A percentile compares a stretch with the other conserved stretches of the same genome.
These are phyloP conservation scores for Capsella rubella DNA, from an alignment of 441 rosid genomes.

Conservation along the genomic window DNA sequence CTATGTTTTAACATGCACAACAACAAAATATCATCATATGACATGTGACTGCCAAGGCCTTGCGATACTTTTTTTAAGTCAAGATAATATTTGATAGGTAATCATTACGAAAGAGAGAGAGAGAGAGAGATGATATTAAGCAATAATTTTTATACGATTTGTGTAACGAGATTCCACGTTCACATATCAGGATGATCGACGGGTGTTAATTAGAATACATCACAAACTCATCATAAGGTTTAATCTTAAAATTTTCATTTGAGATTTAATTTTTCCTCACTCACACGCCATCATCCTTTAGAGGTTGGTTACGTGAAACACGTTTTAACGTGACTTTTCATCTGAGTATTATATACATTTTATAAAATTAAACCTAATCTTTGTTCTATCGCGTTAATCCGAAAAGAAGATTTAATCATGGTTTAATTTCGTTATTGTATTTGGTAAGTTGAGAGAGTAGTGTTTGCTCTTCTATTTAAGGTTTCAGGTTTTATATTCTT, in stretches of 20 bases:
- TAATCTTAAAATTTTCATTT: neutral
- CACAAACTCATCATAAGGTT: conserved; percentile 7
- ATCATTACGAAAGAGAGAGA: conserved; percentile 23
- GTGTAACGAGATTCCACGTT: conserved; percentile 28
- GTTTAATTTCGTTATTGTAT: neutral
- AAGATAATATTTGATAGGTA: conserved; percentile 17
- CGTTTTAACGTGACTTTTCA: conserved; percentile 42
- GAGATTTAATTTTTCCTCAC: conserved; percentile 23
- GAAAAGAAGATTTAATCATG: neutral
- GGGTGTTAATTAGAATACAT: conserved; percentile 17
- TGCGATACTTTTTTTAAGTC: neutral
- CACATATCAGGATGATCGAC: conserved; percentile 23
- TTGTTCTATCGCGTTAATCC: conserved; percentile 22
- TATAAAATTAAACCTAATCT: neutral
- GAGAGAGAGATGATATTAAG: conserved; percentile 8
- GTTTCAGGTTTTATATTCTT: conserved; percentile 1
- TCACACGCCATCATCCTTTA: neutral
- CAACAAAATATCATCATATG: conserved; percentile 11
- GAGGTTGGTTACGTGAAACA: conserved; percentile 54
- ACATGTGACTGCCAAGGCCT: conserved; percentile 12
- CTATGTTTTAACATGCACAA: conserved; percentile 14
- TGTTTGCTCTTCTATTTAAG: neutral
- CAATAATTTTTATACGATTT: conserved; percentile 10
- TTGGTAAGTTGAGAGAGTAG: neutral
- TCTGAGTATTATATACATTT: neutral